phyloP scores from a whole-genome alignment of 495 filamentous ascomycete genomes.

The Hypoxylon subgilvum region DNA sequence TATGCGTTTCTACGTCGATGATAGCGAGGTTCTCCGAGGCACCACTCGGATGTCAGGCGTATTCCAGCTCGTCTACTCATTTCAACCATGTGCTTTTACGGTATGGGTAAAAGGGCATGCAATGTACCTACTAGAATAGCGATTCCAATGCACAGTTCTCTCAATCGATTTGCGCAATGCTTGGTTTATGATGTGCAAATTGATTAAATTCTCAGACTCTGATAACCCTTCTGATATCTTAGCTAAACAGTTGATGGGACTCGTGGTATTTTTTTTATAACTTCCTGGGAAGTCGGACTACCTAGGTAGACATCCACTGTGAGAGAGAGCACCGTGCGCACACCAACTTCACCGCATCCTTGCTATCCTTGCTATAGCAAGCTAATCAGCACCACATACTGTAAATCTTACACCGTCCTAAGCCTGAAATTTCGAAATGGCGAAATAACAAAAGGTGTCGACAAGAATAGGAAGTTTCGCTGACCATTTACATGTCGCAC shows the following conservation, averaged over 20 bases:
- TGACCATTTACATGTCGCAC: neutral
- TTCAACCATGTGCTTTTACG: conserved; percentile 1
- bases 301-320: too few species aligned
- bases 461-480: neutral
- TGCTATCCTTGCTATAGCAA: neutral
- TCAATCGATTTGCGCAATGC: neutral
- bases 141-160: neutral
- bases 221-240: too few species aligned
- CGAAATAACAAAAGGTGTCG: neutral
- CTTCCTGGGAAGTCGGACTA: conserved; percentile 12
- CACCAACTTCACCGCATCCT: too few species aligned
- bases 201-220: too few species aligned
- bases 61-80: neutral
- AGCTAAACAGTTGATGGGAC: neutral
- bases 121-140: neutral
- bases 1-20: too few species aligned
- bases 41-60: too few species aligned
- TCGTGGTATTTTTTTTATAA: neutral
- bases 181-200: neutral
- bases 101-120: conserved; percentile 7
- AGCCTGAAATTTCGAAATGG: too few species aligned
- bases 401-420: neutral
- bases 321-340: too few species aligned
- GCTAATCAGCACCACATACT: conserved; percentile 8
- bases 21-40: too few species aligned